A percentile compares a stretch with the other conserved stretches of the same genome.
These are phyloP conservation scores for Cercospora sesami DNA, from an alignment of 2,329 filamentous ascomycete genomes.

Conservation along the genomic window DNA sequence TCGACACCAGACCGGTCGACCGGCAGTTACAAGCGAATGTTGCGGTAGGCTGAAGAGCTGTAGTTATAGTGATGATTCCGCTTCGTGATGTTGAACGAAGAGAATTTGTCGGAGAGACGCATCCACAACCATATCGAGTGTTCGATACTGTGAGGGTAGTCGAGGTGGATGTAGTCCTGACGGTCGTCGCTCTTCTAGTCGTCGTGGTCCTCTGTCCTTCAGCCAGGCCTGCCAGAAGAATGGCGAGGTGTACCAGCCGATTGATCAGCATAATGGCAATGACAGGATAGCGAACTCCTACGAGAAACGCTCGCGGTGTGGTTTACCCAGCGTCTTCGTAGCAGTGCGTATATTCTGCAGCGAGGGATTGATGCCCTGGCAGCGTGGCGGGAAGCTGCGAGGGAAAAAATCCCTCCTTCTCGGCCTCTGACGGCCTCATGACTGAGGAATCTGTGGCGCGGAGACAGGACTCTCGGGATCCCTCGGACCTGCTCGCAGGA, in stretches of 20 bases:
- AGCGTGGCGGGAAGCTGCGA: background rate
- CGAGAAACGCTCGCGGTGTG: background rate
- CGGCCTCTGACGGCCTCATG: background rate
- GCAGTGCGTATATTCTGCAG: background rate
- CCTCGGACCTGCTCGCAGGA: background rate
- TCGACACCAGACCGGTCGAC: constrained; percentile 1
- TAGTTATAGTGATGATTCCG: constrained; percentile 4
- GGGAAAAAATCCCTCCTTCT: background rate
- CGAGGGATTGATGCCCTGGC: background rate
- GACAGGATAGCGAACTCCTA: background rate
- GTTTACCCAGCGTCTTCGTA: background rate
- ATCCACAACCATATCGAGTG: constrained; percentile 10
- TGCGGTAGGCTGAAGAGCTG: background rate
- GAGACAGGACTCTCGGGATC: background rate
- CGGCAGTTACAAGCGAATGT: constrained; percentile 12
- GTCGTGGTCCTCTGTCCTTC: constrained; percentile 2
- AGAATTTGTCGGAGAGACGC: constrained; percentile 9
- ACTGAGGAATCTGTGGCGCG: background rate
- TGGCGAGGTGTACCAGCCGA: background rate
- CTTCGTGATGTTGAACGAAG: background rate
- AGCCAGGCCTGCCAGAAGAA: background rate
- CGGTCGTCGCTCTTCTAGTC: background rate
- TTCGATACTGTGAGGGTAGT: constrained; percentile 13
- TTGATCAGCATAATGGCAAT: background rate
- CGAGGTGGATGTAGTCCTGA: constrained; percentile 5